A percentile compares a stretch with the other conserved stretches of the same genome.
These are phyloP conservation scores for Erysiphe pulchra DNA, from an alignment of 2,329 filamentous ascomycete species.

Conservation along the genomic window DNA sequence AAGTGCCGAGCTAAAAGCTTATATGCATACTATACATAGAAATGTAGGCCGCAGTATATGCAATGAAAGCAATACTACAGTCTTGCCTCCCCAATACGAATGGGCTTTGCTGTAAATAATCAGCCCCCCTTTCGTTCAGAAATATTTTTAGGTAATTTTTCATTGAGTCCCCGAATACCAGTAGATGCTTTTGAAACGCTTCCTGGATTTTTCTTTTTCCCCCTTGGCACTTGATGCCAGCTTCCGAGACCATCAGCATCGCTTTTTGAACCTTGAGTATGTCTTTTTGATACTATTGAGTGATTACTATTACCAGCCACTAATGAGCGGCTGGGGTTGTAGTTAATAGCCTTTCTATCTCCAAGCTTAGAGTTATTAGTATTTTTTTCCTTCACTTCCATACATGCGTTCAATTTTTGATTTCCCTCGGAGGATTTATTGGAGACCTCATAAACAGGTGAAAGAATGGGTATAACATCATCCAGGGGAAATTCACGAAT, in stretches of 20 bases:
- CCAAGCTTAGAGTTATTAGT: neutral
- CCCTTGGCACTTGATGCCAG: constrained; percentile 34
- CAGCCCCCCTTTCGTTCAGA: constrained; percentile 38
- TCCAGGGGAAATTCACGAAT: constrained; percentile 9
- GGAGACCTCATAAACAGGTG: constrained; percentile 48
- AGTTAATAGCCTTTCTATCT: constrained; percentile 11
- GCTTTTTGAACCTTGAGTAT: constrained; percentile 26
- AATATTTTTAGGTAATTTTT: constrained; percentile 30
- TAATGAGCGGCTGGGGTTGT: constrained; percentile 3
- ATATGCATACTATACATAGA: neutral
- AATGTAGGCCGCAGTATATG: neutral
- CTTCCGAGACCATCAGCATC: constrained; percentile 20
- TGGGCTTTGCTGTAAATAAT: neutral
- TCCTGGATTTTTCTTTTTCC: constrained; percentile 21
- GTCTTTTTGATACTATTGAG: constrained; percentile 22
- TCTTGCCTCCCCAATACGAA: neutral
- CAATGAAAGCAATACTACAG: neutral
- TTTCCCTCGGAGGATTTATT: constrained; percentile 40
- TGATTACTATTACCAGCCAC: too few relatives aligned
- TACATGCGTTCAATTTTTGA: constrained; percentile 24
- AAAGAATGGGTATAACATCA: constrained; percentile 23
- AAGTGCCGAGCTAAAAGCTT: neutral
- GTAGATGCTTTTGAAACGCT: constrained; percentile 21
- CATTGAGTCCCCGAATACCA: constrained; percentile 20
- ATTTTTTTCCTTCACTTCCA: constrained; percentile 2